Conservation (phyloP, 805 yeast genomes). For the Wickerhamiella bombiphila region DNA sequence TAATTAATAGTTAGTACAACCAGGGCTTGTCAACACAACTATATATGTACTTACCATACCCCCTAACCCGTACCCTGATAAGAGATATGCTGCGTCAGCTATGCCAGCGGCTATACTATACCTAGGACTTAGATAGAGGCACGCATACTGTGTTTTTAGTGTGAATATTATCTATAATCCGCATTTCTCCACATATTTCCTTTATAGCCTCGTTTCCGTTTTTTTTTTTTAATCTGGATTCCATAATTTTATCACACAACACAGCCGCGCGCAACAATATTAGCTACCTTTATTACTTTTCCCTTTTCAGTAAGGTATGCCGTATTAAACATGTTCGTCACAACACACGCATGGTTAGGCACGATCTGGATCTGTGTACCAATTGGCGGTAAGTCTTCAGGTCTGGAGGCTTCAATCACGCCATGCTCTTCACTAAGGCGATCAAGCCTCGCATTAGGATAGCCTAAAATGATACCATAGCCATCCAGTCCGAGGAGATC, state of each 20-base stretch:
- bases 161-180: too few relatives aligned
- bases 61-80: too few relatives aligned
- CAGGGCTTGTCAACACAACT: too few relatives aligned
- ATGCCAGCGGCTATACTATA: too few relatives aligned
- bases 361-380: conserved; percentile 10
- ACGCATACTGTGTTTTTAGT: too few relatives aligned
- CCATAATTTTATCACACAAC: too few relatives aligned
- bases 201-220: too few relatives aligned
- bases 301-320: conserved; percentile 6
- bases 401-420: conserved; percentile 11
- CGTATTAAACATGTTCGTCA: conserved; percentile 9
- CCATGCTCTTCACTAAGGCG: conserved; percentile 14
- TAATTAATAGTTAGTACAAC: not conserved
- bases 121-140: too few relatives aligned
- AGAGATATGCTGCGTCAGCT: too few relatives aligned
- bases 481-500: conserved; percentile 9
- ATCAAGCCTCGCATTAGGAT: conserved; percentile 7
- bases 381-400: conserved; percentile 8
- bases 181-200: too few relatives aligned
- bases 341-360: conserved; percentile 12
- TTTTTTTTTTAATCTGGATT: too few relatives aligned
- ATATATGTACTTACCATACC: too few relatives aligned
- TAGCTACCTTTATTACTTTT: not conserved
- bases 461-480: conserved; percentile 6
- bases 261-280: conserved; percentile 11